A percentile compares a stretch with the other conserved stretches of the same genome.
Conservation (phyloP, 495 filamentous ascomycete genomes). For the Bacidia rubella region DNA sequence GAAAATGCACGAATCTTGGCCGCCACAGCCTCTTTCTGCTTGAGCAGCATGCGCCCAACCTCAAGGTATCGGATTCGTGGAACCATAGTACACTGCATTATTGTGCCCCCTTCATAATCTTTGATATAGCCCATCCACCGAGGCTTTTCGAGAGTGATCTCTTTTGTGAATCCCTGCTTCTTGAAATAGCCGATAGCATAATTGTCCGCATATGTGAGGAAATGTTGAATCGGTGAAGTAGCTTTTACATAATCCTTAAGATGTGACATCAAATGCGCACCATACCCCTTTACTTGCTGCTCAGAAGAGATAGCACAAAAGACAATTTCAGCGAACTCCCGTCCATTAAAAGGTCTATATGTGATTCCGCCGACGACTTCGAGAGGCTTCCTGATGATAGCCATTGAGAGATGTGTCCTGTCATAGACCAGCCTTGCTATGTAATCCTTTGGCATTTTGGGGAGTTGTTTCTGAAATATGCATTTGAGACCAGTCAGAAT, state of each 20-base stretch:
- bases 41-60: constrained; percentile 83
- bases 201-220: constrained; percentile 96
- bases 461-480: constrained; percentile 96
- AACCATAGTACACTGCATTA: constrained; percentile 98
- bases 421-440: constrained; percentile 96
- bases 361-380: constrained; percentile 95
- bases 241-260: constrained; percentile 98
- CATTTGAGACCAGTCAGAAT: constrained; percentile 93
- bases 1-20: constrained; percentile 89
- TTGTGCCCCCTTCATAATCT: constrained; percentile 96
- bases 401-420: constrained; percentile 87
- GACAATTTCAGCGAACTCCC: constrained; percentile 94
- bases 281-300: constrained; percentile 97
- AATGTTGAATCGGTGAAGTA: constrained; percentile 92
- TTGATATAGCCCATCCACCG: constrained; percentile 99
- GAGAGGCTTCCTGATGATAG: constrained; percentile 90
- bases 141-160: constrained; percentile 80
- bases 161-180: constrained; percentile 97
- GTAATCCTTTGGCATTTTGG: constrained; percentile 99
- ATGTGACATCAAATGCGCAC: constrained; percentile 94
- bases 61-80: constrained; percentile 91
- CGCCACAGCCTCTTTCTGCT: constrained; percentile 88
- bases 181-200: constrained; percentile 99
- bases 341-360: constrained; percentile 85
- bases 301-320: constrained; percentile 97